phyloP scores from a whole-genome alignment of 1,139 yeast genomes.

The Geotrichum aggregatum region DNA sequence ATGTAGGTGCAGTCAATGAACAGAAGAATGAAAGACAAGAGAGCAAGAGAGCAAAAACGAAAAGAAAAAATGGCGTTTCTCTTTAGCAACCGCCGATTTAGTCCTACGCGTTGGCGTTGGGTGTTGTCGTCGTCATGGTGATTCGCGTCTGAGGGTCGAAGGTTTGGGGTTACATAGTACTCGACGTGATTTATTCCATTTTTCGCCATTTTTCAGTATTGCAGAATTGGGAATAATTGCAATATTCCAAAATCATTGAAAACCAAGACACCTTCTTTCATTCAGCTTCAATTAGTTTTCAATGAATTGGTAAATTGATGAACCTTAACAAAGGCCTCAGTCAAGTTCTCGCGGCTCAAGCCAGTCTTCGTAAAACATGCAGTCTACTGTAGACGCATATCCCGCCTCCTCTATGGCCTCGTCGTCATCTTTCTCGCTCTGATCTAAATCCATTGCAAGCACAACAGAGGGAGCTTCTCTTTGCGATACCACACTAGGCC shows the following conservation, averaged over 20 bases:
- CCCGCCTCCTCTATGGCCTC: neutral
- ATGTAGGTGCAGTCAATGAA: no score
- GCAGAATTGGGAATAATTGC: no score
- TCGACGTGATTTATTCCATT: no score
- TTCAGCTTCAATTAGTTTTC: no score
- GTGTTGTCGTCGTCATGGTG: slow-evolving; percentile 6
- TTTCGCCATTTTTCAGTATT: no score
- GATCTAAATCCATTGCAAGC: neutral
- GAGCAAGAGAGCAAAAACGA: neutral
- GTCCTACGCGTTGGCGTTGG: slow-evolving; percentile 10
- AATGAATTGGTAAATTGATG: no score
- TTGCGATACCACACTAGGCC: slow-evolving; percentile 57
- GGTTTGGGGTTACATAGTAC: no score
- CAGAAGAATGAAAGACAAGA: neutral
- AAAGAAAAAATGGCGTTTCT: neutral
- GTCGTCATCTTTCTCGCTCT: neutral
- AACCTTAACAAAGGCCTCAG: no score
- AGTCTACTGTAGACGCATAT: neutral
- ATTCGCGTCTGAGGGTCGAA: no score
- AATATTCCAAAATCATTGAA: no score
- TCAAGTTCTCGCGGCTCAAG: neutral
- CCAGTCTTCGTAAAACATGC: neutral
- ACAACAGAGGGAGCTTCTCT: slow-evolving; percentile 46
- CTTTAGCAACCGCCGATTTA: neutral
- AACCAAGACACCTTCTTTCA: no score